A percentile compares a stretch with the other conserved stretches of the same genome.
phyloP scores from a whole-genome alignment of 768 basidiomycete genomes.

The Termitomyces sp. region DNA sequence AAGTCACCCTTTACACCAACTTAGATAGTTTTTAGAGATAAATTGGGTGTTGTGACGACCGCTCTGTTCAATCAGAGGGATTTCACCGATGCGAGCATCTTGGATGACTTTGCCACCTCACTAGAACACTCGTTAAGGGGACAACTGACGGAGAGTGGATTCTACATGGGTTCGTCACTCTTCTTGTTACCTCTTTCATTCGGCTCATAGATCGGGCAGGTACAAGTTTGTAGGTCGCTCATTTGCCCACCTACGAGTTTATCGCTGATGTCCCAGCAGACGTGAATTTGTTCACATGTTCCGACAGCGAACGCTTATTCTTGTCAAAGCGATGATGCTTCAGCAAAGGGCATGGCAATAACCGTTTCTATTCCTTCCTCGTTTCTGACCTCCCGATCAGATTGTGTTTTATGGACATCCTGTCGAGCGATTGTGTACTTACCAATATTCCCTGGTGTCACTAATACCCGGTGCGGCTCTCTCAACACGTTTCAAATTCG shows the following conservation, averaged over 20 bases:
- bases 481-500: not conserved
- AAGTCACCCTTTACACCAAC: not conserved
- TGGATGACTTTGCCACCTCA: slow-evolving; percentile 82
- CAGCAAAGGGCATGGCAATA: slow-evolving; percentile 70
- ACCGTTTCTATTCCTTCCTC: not conserved
- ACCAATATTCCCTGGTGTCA: slow-evolving; percentile 95
- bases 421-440: slow-evolving; percentile 93
- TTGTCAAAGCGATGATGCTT: slow-evolving; percentile 92
- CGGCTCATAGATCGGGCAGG: slow-evolving; percentile 35
- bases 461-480: slow-evolving; percentile 74
- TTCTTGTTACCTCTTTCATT: not conserved
- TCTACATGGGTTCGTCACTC: slow-evolving; percentile 83
- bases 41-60: slow-evolving; percentile 89
- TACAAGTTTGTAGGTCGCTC: slow-evolving; percentile 56
- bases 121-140: slow-evolving; percentile 72
- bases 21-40: slow-evolving; percentile 52
- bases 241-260: not conserved
- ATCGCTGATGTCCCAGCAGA: slow-evolving; percentile 35
- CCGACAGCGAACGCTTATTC: slow-evolving; percentile 84
- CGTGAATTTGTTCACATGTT: slow-evolving; percentile 93
- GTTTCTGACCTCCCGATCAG: slow-evolving; percentile 33
- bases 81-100: slow-evolving; percentile 81
- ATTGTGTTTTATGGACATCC: slow-evolving; percentile 97
- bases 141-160: slow-evolving; percentile 86
- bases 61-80: slow-evolving; percentile 89